A percentile compares a stretch with the other conserved stretches of the same genome.
These are phyloP conservation scores for Trypanosoma cruzi DNA, from an alignment of 208 protist genomes.

Conservation along the genomic window DNA sequence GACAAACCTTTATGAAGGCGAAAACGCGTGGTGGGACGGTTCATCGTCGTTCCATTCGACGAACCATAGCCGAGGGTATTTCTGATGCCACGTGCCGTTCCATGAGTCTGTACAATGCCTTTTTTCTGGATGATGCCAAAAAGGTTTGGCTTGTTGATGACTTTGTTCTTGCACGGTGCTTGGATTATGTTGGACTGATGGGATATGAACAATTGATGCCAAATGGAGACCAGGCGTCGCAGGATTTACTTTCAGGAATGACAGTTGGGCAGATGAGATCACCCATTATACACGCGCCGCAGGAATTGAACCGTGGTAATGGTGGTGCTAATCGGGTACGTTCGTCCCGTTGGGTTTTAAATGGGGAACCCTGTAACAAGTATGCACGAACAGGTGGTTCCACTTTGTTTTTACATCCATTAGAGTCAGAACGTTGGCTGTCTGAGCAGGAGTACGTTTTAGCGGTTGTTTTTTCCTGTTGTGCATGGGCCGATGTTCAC, in stretches of 20 bases:
- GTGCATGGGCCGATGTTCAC: conserved; percentile 26
- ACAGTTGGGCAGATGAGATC: conserved; percentile 20
- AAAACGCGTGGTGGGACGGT: not conserved
- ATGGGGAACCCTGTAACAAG: not conserved
- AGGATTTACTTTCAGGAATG: not conserved
- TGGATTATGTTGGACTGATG: conserved; percentile 78
- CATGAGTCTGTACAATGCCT: conserved; percentile 75
- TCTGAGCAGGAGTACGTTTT: conserved; percentile 88
- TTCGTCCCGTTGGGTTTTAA: conserved; percentile 2
- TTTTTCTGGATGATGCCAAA: conserved; percentile 50
- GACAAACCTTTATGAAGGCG: not conserved
- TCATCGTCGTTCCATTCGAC: not conserved
- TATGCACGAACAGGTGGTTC: not conserved
- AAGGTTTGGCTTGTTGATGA: conserved; percentile 75
- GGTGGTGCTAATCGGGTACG: conserved; percentile 18
- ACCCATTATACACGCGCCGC: conserved; percentile 19
- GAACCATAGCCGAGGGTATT: not conserved
- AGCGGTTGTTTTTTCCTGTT: conserved; percentile 66
- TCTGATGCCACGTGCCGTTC: conserved; percentile 12
- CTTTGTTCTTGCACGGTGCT: conserved; percentile 60
- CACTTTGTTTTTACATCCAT: conserved; percentile 49
- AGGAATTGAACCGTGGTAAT: conserved; percentile 17
- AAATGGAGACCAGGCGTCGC: conserved; percentile 10
- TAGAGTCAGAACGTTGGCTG: conserved; percentile 74
- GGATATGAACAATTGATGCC: conserved; percentile 58